Base-by-base conservation (phyloP, 345 rosid species). In the Corymbia maculata region DNA sequence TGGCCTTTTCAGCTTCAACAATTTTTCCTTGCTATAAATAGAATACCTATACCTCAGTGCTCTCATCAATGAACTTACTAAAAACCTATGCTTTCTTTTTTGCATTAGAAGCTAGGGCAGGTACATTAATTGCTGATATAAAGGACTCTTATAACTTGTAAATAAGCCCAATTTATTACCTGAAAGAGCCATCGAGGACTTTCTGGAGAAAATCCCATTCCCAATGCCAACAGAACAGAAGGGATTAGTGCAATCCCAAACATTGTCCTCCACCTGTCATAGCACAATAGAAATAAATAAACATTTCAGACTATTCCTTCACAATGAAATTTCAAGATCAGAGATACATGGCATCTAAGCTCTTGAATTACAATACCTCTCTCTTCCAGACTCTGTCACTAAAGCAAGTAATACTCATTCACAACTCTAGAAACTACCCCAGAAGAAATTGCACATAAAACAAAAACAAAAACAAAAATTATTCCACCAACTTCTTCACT, bases 141-240 rank as follows among this genome's bases (percentile, higher is more conserved):
- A 17, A 36, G 82, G 82, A 70, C 82, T 36, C 36, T 36, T 19
- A 5, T 36, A 70, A 80, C 13, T 49, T 84, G 44, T 87, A 52
- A 44, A 79, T 84, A 85, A n/a, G 61, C 24, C 64, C 80, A 36
- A 70, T 86, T 86, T 70, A 90, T 85, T 91, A 96, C 98, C 99
- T 98, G 99, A 93, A 92, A 95, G 70, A 98, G 97, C 99, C 99
- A 98, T 92, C 99, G 94, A 26, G 99, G 99, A 90, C 99, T 98
- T 95, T 98, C 99, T 21, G 99, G 99, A 87, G 99, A 94, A 92
- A 97, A 93, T 32, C 92, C 88, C 98, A 96, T 97, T 88, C 99
- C 99, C 86, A 97, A 36, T 21, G 95, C 99, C 93, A 98, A 91
- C 32, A 98, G 93, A 90, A 95, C 91, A 88, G 99, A 95, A 52